A percentile compares a stretch with the other conserved stretches of the same genome.
Conservation (phyloP, 306 rosid genomes). For the Gynostemma pentaphyllum region DNA sequence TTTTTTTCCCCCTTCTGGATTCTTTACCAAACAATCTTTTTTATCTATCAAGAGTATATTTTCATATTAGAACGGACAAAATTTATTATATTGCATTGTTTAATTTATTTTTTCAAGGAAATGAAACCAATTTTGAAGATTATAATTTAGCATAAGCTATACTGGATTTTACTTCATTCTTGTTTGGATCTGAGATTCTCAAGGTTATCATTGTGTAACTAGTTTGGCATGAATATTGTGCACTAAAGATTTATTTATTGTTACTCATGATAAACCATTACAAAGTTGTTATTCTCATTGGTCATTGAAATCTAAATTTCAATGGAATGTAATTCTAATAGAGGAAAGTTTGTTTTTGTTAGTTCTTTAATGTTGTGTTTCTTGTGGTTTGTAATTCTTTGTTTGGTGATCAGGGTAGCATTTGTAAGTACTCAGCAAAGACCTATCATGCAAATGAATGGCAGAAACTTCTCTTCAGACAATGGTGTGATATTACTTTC, state of each 20-base stretch:
- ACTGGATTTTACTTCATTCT: background rate
- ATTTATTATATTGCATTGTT: no score
- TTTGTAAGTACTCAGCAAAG: slow-evolving; percentile 14
- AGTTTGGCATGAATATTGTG: background rate
- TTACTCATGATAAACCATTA: background rate
- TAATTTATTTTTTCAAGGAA: no score
- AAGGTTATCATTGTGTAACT: background rate
- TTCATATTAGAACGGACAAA: no score
- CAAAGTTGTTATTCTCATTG: background rate
- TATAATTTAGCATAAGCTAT: background rate
- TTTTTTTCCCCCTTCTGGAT: no score
- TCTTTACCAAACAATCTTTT: no score
- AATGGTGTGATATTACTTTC: slow-evolving; percentile 34
- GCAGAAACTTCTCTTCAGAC: slow-evolving; percentile 63
- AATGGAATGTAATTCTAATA: background rate
- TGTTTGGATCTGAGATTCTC: background rate
- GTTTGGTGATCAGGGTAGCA: slow-evolving; percentile 34
- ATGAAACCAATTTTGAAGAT: no score
- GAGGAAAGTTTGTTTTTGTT: background rate
- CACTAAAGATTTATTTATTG: background rate
- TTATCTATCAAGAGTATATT: no score
- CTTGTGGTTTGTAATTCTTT: background rate
- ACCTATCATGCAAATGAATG: slow-evolving; percentile 31
- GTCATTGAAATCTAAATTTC: background rate
- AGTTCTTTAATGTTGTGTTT: background rate